These are phyloP conservation scores for Apiotrichum brassicae DNA, from an alignment of 1,284 basidiomycete species.

Conservation along the genomic window DNA sequence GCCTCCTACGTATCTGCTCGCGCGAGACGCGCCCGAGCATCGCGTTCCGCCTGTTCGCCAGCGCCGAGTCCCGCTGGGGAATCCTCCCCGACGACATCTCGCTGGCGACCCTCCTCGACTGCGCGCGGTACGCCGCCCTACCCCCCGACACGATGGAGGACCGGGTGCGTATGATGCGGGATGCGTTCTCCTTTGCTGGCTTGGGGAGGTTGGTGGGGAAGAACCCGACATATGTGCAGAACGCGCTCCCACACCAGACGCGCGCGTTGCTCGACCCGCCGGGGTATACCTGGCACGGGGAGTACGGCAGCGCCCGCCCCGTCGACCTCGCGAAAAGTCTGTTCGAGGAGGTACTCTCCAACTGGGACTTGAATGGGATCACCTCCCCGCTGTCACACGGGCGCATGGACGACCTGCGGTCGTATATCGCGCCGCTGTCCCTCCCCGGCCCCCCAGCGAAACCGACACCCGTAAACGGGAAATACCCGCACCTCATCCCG, in stretches of 20 bases:
- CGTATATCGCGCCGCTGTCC: not conserved
- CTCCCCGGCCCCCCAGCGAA: not conserved
- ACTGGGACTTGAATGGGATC: slow-evolving; percentile 33
- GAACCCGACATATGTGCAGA: not conserved
- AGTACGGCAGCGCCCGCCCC: slow-evolving; percentile 13
- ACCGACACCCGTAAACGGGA: not conserved
- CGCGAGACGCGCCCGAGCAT: slow-evolving; percentile 13
- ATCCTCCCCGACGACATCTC: slow-evolving; percentile 27
- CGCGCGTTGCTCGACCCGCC: slow-evolving; percentile 6
- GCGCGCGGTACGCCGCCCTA: slow-evolving; percentile 16
- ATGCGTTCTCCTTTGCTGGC: slow-evolving; percentile 11
- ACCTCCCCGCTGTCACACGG: slow-evolving; percentile 27
- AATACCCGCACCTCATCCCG: slow-evolving; percentile 49
- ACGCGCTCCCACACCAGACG: not conserved
- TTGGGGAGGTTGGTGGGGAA: not conserved
- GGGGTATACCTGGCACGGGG: slow-evolving; percentile 15
- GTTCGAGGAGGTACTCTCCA: slow-evolving; percentile 30
- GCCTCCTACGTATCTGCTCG: slow-evolving; percentile 26
- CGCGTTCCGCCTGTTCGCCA: slow-evolving; percentile 33
- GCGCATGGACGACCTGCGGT: not conserved
- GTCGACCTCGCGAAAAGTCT: slow-evolving; percentile 12
- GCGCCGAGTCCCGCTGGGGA: slow-evolving; percentile 34
- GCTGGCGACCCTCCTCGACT: slow-evolving; percentile 29
- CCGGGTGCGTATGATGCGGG: slow-evolving; percentile 24
- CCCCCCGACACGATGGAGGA: slow-evolving; percentile 12